phyloP scores from a whole-genome alignment of 306 rosid species.

The Prunus mume region DNA sequence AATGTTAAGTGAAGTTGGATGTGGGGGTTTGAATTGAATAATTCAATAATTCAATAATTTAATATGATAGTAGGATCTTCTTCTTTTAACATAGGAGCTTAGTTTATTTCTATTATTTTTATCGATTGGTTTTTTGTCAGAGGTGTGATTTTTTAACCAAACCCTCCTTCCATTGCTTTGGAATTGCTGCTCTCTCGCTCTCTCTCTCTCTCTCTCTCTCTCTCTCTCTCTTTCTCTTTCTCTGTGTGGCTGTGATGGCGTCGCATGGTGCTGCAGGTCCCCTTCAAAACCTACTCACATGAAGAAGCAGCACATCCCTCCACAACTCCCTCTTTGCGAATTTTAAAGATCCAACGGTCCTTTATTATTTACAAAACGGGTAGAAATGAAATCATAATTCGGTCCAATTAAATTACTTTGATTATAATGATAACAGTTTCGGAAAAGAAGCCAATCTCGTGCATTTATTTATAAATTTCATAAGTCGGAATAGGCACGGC shows the following conservation, averaged over 20 bases:
- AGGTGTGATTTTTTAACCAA: constrained; percentile 8
- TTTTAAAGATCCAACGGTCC: neutral
- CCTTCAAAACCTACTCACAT: constrained; percentile 20
- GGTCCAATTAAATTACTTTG: too few species aligned
- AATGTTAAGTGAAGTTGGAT: constrained; percentile 9
- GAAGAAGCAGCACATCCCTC: neutral
- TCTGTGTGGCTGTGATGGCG: neutral
- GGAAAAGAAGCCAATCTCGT: neutral
- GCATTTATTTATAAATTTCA: too few species aligned
- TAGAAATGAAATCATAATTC: neutral
- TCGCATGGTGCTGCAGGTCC: neutral
- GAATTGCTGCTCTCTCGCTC: constrained; percentile 2
- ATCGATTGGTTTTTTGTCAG: neutral
- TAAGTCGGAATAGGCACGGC: too few species aligned
- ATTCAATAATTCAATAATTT: neutral
- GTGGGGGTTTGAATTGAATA: constrained; percentile 3
- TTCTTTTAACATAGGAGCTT: neutral
- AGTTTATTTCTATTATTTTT: neutral
- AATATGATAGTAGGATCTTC: neutral
- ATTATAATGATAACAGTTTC: neutral
- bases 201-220: neutral
- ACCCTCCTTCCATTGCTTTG: constrained; percentile 17
- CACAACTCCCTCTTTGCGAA: neutral
- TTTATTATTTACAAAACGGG: neutral
- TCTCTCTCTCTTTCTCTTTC: neutral